phyloP scores from a whole-genome alignment of 768 basidiomycete species.

The Tulasnella sp. region DNA sequence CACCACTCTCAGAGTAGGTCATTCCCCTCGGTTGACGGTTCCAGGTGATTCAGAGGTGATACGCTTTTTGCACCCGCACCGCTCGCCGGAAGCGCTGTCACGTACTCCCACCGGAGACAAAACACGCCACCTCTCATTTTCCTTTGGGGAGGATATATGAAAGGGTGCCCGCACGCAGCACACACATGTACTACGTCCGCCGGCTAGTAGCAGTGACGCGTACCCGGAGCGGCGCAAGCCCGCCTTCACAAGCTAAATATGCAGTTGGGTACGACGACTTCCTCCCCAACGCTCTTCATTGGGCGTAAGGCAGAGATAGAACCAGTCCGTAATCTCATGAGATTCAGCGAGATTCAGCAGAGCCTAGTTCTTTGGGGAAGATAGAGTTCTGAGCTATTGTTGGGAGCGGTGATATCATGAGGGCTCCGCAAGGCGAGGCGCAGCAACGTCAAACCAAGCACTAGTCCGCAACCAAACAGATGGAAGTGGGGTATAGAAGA shows the following conservation, averaged over 20 bases:
- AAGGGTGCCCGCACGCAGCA: neutral
- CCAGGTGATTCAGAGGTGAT: neutral
- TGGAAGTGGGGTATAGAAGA: neutral
- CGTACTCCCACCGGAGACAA: neutral
- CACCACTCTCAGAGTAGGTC: neutral
- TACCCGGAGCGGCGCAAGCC: neutral
- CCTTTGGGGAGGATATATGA: slow-evolving; percentile 5
- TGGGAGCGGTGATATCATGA: neutral
- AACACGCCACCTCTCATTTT: slow-evolving; percentile 5
- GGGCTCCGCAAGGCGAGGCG: neutral
- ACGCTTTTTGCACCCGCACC: neutral
- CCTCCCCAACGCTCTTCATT: neutral
- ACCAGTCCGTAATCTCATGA: neutral
- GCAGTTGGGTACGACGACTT: neutral
- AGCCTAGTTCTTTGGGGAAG: neutral
- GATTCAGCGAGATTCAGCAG: neutral
- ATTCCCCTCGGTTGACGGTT: neutral
- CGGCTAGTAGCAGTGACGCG: neutral
- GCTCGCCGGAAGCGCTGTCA: neutral
- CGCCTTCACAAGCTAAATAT: neutral
- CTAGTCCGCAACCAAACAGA: neutral
- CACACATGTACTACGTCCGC: neutral
- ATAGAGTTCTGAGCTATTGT: neutral
- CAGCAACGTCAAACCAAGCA: neutral
- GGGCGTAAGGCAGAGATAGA: neutral